Conservation (phyloP, 169 alveolate genomes). For the Eimeria maxima region DNA sequence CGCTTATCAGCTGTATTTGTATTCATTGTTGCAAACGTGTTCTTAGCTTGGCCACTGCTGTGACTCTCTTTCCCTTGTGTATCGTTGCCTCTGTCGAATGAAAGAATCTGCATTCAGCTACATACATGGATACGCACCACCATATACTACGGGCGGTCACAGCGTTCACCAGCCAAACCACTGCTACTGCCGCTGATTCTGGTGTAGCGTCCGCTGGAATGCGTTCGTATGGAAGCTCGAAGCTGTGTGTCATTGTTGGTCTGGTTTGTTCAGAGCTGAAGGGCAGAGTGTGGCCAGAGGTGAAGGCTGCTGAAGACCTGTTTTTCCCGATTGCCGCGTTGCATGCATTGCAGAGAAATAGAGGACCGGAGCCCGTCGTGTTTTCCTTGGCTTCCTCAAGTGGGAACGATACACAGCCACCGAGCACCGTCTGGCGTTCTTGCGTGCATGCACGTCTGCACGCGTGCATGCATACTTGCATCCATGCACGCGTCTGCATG, state of each 20-base stretch:
- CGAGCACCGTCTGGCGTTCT: neutral
- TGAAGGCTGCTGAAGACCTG: constrained; percentile 27
- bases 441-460: neutral
- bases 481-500: neutral
- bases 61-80: no score
- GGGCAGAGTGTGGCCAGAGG: constrained; percentile 62
- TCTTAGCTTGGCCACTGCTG: no score
- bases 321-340: constrained; percentile 5
- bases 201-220: neutral
- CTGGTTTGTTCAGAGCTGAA: constrained; percentile 23
- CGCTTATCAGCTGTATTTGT: neutral
- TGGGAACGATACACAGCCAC: neutral
- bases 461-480: neutral
- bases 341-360: neutral
- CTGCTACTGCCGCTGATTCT: neutral
- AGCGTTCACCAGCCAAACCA: no score
- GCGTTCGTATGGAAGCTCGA: neutral
- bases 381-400: constrained; percentile 48
- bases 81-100: no score
- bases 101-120: no score
- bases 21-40: no score
- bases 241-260: neutral
- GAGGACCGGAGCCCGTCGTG: constrained; percentile 50
- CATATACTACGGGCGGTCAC: no score
- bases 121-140: no score